These are phyloP conservation scores for Trichopus zeylanicus DNA, from an alignment of 116 monocot species.

Conservation along the genomic window DNA sequence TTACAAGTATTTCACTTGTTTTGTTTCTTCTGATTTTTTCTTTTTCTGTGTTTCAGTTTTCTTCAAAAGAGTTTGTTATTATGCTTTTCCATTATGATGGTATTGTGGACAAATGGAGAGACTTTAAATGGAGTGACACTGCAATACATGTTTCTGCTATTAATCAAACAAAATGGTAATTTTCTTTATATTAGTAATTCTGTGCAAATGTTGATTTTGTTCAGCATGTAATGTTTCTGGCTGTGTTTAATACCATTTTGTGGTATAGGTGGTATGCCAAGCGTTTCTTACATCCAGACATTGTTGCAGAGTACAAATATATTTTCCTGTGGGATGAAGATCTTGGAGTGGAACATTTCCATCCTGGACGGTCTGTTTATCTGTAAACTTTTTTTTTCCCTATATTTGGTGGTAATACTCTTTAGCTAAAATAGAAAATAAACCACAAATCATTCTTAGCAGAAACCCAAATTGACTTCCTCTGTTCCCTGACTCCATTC, in stretches of 20 bases:
- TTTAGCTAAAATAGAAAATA: neutral
- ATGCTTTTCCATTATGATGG: slow-evolving; percentile 98
- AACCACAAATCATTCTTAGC: too few species aligned
- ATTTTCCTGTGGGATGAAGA: slow-evolving; percentile 76
- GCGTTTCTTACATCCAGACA: slow-evolving; percentile 55
- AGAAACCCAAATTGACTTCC: neutral
- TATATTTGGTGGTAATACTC: neutral
- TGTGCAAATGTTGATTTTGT: neutral
- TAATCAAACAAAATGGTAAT: slow-evolving; percentile 2
- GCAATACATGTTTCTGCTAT: slow-evolving; percentile 17
- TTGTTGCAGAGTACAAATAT: slow-evolving; percentile 46
- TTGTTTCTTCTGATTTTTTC: neutral
- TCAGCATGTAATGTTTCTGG: neutral
- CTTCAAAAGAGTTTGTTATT: slow-evolving; percentile 37
- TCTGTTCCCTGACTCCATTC: neutral
- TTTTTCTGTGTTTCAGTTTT: slow-evolving; percentile 43
- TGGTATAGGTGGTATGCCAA: slow-evolving; percentile 60
- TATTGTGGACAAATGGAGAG: slow-evolving; percentile 68
- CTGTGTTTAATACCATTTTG: neutral
- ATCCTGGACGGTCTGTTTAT: slow-evolving; percentile 32
- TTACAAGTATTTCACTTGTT: neutral
- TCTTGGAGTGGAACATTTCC: slow-evolving; percentile 48
- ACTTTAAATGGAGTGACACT: slow-evolving; percentile 46
- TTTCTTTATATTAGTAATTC: neutral
- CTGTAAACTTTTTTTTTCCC: neutral